Base-by-base conservation (phyloP, 2,329 filamentous ascomycete genomes). In the Colletotrichum sp. region DNA sequence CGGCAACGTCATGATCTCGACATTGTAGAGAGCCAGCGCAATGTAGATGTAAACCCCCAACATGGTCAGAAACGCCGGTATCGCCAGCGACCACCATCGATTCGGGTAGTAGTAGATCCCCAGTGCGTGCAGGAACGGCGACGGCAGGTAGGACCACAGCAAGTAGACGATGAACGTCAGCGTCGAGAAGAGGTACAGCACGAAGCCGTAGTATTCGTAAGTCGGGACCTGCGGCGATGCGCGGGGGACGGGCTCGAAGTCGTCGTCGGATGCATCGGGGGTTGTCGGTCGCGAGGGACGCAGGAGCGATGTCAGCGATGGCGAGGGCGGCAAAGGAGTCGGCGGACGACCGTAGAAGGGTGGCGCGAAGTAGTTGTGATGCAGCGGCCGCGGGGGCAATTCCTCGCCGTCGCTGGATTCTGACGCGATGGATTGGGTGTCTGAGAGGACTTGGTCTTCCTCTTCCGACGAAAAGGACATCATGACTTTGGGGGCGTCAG, bases 141-240 rank as follows among this genome's bases (percentile, higher is more conserved):
- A 95, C 0, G 97, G 97, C 8, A 99, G 92, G 85, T 97, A 99
- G 16, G 94, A 94, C 97, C 96, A 98, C 13, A 93, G 87, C 16
- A 93, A 86, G 83, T 92, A 94, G 81, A 91, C 89, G 82, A 94
- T 88, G 83, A 99, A 99, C 3, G 92, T 92, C 67, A 97, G 88
- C 26, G 93, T 95, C 77, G 94, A 96, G 82, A 96, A 95, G 52
- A 99, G 90, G 87, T 99, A 99, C 66, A 99, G 91, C 70, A 98
- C 96, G 86, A 99, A 99, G 83, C 97, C 97, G 84, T 99, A 99
- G 91, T 99, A 99, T 84, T 99, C 97, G 87, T 99, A 99, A 0
- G 97, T 99, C n/a, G 97, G 97, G 4, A 99, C 96, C 83, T 97
- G 96, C 3, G 97, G 97, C 70, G 94, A 94, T 3, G 96, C 96